Evolutionary conservation across 352 stramenopile genomes (phyloP).

Genomic region (Hyaloperonospora brassicae): DNA sequence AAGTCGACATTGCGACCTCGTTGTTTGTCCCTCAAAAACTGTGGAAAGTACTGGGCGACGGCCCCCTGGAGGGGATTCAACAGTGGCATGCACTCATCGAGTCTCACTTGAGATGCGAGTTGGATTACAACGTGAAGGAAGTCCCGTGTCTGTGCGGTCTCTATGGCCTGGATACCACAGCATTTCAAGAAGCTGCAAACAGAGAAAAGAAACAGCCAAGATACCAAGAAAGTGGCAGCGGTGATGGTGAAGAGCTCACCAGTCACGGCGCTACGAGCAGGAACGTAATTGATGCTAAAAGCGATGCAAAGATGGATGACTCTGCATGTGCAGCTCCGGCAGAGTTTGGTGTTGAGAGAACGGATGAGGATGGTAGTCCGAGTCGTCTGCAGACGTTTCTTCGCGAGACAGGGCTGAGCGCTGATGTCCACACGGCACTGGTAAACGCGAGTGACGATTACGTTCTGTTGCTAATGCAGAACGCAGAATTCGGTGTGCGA

Average conservation of each 20-base stretch:
- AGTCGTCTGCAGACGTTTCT: constrained; percentile 33
- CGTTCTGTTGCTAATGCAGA: constrained; percentile 61
- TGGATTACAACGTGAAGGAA: constrained; percentile 73
- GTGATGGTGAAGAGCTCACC: constrained; percentile 3
- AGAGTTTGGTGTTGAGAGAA: constrained; percentile 1
- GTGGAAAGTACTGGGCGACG: constrained; percentile 56
- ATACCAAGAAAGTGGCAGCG: constrained; percentile 4
- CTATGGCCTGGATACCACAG: constrained; percentile 54
- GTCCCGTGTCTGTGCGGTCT: constrained; percentile 60
- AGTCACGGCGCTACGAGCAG: constrained; percentile 4
- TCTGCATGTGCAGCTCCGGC: background rate
- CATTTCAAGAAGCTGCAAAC: constrained; percentile 28
- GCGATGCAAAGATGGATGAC: background rate
- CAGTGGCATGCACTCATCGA: constrained; percentile 78
- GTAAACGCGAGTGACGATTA: constrained; percentile 62
- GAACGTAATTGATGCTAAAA: constrained; percentile 1
- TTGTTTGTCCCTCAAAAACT: constrained; percentile 73
- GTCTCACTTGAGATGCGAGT: constrained; percentile 70
- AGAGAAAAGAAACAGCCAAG: constrained; percentile 8
- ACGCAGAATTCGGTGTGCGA: constrained; percentile 37
- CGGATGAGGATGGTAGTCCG: constrained; percentile 4
- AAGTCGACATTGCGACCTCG: constrained; percentile 61
- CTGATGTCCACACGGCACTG: constrained; percentile 37
- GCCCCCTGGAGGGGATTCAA: constrained; percentile 61
- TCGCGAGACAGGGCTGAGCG: constrained; percentile 39